Base-by-base conservation (phyloP, 1,284 basidiomycete genomes). In the Salmacisia buchloeana region DNA sequence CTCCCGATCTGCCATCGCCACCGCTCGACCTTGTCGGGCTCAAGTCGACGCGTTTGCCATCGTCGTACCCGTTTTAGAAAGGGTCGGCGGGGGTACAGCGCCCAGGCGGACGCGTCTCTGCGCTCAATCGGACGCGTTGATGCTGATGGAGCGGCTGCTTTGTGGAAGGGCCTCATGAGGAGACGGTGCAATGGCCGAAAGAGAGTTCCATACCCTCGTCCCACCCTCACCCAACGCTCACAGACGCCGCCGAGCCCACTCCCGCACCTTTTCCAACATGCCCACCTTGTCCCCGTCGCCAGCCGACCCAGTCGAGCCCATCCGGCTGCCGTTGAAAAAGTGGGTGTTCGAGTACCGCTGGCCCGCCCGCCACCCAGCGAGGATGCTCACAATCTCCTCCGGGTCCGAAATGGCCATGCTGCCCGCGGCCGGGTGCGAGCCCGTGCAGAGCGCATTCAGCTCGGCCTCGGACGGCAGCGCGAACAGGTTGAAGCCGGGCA, bases 381-480 rank as follows among this genome's bases (percentile, higher is more conserved):
- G 38, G 9, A 45, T 39, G n/a, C 38, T 39, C 21, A 59, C 41
- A n/a, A 59, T 41, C 58, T 59, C 58, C 58, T 75, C 73, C 18
- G 38, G 49, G 3, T 49, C 57, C n/a, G 70, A 64, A 1, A 74
- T 66, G 29, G 54, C 61, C 29, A 71, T 67, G 31, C 69, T 69
- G 13, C 74, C 74, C 1, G 74, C 66, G 0, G 74, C 76, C 0
- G 76, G 76, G 59, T 79, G 77, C 41, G 39, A 64, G 7, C 77
- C 77, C 35, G 71, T 68, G 23, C 69, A 36, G 34, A 79, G 65
- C 1, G 76, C 75, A 0, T 64, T 71, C 39, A 69, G 66, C 66
- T 79, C 77, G 2, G 77, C 77, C 62, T 79, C 77, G 29, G 61
- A 65, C 2, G 77, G 77, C 0, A 79, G 68, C 5, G 77, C 75